These are phyloP conservation scores for Saururus chinensis DNA, from an alignment of 164 flowering plant genomes.

Conservation along the genomic window DNA sequence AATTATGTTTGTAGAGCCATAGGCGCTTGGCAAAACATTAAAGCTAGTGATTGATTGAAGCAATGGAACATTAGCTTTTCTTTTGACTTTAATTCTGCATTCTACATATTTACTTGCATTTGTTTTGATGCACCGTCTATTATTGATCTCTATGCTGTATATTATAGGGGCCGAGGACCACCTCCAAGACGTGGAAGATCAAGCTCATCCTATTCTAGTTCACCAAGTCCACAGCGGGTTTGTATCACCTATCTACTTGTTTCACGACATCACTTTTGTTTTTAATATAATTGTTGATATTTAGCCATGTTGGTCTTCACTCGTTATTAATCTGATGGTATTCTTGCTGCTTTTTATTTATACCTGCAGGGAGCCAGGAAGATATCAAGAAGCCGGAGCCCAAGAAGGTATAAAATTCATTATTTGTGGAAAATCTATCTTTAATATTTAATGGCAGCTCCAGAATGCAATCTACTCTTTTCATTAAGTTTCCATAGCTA, in stretches of 20 bases:
- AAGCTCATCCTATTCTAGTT: slow-evolving; percentile 59
- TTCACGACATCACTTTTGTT: too few relatives aligned
- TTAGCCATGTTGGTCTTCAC: neutral
- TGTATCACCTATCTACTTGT: slow-evolving; percentile 1
- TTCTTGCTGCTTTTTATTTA: neutral
- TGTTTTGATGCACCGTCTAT: neutral
- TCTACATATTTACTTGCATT: too few relatives aligned
- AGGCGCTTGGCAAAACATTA: too few relatives aligned
- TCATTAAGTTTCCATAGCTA: too few relatives aligned
- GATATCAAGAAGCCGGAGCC: slow-evolving; percentile 75
- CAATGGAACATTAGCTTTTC: too few relatives aligned
- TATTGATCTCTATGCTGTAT: slow-evolving; percentile 1
- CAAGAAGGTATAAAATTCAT: slow-evolving; percentile 46
- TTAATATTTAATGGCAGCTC: too few relatives aligned
- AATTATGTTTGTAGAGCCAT: neutral
- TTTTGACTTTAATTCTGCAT: too few relatives aligned
- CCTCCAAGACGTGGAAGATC: slow-evolving; percentile 76
- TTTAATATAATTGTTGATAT: too few relatives aligned
- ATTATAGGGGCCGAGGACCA: slow-evolving; percentile 54
- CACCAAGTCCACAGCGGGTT: slow-evolving; percentile 89
- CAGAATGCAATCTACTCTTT: too few relatives aligned
- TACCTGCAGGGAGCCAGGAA: slow-evolving; percentile 42
- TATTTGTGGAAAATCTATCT: too few relatives aligned
- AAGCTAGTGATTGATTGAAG: neutral
- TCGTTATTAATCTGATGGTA: neutral